Conservation (phyloP, 176 grass and related monocot genomes). For the Musa itinerans region DNA sequence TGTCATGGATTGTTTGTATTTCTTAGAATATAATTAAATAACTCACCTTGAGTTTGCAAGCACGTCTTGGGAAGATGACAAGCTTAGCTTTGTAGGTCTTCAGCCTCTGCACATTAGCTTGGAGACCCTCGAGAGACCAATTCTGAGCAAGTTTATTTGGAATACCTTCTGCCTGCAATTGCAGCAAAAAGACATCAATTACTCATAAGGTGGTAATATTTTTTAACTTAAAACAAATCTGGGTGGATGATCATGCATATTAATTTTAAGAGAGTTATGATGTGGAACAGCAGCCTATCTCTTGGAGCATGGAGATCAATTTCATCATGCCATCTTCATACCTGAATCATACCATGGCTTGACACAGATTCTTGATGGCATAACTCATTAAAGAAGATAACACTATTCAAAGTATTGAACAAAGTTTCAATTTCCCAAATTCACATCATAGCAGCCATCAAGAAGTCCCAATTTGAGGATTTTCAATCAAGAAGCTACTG, state of each 20-base stretch:
- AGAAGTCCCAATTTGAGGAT: too few species aligned
- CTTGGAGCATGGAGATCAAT: background rate
- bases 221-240: background rate
- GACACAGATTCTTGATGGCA: background rate
- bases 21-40: background rate
- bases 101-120: slow-evolving; percentile 25
- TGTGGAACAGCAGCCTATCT: too few species aligned
- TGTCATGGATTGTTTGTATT: background rate
- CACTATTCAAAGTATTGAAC: background rate
- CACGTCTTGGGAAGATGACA: slow-evolving; percentile 15
- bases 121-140: slow-evolving; percentile 54
- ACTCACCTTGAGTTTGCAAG: slow-evolving; percentile 9
- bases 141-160: slow-evolving; percentile 71
- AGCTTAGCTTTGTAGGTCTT: slow-evolving; percentile 15
- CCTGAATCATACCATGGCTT: background rate
- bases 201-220: too few species aligned
- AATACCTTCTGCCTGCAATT: slow-evolving; percentile 47
- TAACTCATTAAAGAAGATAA: background rate
- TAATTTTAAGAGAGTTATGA: too few species aligned
- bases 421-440: too few species aligned
- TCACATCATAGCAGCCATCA: too few species aligned
- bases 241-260: background rate
- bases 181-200: background rate
- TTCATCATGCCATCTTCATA: background rate
- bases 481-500: too few species aligned